Evolutionary conservation across 306 rosid species (phyloP).

Genomic region (Rosa lucieae): DNA sequence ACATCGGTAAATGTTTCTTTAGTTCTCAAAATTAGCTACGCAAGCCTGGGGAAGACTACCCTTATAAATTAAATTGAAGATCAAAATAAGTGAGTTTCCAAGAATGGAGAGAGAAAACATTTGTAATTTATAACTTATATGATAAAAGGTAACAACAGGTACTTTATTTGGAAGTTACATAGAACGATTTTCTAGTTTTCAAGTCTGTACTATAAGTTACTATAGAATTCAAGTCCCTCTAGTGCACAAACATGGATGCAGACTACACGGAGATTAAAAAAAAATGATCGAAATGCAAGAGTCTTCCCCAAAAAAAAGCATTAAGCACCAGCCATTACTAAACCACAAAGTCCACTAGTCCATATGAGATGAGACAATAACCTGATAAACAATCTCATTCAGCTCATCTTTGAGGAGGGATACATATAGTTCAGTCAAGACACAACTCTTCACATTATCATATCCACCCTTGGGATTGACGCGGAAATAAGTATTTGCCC

Average conservation of each 20-base stretch:
- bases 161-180: neutral
- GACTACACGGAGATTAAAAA: neutral
- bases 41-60: neutral
- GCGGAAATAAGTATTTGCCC: slow-evolving; percentile 86
- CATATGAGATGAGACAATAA: slow-evolving; percentile 40
- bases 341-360: neutral
- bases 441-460: slow-evolving; percentile 52
- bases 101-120: neutral
- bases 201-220: neutral
- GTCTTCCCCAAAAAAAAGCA: slow-evolving; percentile 8
- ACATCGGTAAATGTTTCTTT: neutral
- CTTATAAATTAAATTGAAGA: neutral
- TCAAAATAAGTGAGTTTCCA: neutral
- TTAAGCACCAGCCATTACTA: neutral
- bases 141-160: neutral
- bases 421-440: slow-evolving; percentile 72
- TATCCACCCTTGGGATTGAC: slow-evolving; percentile 88
- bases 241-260: slow-evolving; percentile 5
- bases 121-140: neutral
- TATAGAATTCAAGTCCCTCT: neutral
- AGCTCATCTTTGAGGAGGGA: slow-evolving; percentile 85
- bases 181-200: neutral
- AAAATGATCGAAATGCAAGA: neutral
- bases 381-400: slow-evolving; percentile 90
- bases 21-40: neutral